These are phyloP conservation scores for Quercus lobata DNA, from an alignment of 331 rosid genomes.

Conservation along the genomic window DNA sequence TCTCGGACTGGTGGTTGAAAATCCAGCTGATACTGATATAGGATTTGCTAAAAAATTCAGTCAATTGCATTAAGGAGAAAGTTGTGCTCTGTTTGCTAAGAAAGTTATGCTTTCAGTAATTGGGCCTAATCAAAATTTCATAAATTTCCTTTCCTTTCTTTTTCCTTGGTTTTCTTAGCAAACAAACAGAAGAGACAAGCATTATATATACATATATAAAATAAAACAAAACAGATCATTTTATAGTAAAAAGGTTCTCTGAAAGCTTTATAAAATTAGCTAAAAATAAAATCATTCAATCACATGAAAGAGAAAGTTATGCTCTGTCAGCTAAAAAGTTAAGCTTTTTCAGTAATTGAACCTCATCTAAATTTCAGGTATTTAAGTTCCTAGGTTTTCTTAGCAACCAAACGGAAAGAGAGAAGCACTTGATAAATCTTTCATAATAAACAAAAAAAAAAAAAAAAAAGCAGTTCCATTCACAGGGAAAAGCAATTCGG, in stretches of 20 bases:
- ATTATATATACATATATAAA: too few relatives aligned
- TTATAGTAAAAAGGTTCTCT: too few relatives aligned
- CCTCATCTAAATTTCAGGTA: not conserved
- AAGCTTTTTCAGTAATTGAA: not conserved
- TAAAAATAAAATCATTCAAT: not conserved
- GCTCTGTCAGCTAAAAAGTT: not conserved
- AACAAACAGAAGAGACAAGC: too few relatives aligned
- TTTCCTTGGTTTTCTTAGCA: too few relatives aligned
- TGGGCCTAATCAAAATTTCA: not conserved
- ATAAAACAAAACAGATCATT: too few relatives aligned
- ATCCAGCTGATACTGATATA: conserved; percentile 1
- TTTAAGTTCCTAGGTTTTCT: not conserved
- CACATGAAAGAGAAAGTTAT: not conserved
- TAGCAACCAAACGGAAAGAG: too few relatives aligned
- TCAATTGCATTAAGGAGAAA: not conserved
- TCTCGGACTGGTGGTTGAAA: not conserved
- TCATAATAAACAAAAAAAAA: too few relatives aligned
- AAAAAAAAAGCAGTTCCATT: too few relatives aligned
- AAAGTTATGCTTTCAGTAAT: not conserved
- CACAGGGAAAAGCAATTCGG: too few relatives aligned
- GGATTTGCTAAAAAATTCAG: not conserved
- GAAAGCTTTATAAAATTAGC: not conserved
- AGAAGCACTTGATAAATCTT: too few relatives aligned
- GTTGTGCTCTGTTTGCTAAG: not conserved
- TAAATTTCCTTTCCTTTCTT: not conserved